Evolutionary conservation across 2,329 filamentous ascomycete species (phyloP), one percentile per base, ranked within the genome.

Genomic region (Verticillium nubilum): DNA sequence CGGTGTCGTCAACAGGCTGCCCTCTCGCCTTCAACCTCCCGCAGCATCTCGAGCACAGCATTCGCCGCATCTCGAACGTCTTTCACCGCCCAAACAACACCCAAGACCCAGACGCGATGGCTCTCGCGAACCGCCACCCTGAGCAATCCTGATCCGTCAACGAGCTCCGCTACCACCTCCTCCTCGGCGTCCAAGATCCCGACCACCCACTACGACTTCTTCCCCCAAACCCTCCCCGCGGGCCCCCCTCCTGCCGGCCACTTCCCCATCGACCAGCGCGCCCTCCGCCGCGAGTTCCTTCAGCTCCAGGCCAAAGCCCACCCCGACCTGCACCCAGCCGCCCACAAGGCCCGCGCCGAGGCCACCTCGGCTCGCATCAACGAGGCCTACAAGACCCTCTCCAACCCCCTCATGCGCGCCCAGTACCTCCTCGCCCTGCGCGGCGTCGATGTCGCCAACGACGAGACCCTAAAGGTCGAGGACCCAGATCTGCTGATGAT

Each of bases 371-470:
- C 91, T 7, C 83, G 85, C 27, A 93, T 98, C 73, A 98, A 98
- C 79, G 88, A 92, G 65, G 95, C 95, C 0, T 98, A 96, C 81
- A 88, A 86, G 69, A 97, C 93, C 2, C 83, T 99, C 0, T 78
- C 84, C 56, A 85, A 88, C 66, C 93, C 95, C 17, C 78, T 99
- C 13, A 74, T 85, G 54, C 86, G 95, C 26, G 93, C 94, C n/a
- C 92, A 97, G 72, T 97, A 98, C 72, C 77, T 98, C 5, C 83
- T 98, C 4, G 76, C 88, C 61, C 82, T 87, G 58, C 82, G 87
- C 47, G 91, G 88, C 0, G 83, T 93, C 23, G 91, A 97, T 69
- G 86, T 95, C 0, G 87, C 86, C 1, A 86, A 87, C 66, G 92
- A 97, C 68, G 92, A 96, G 75, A 83, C 83, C 2, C 85, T 87